These are phyloP conservation scores for Aspergillus phoenicis DNA, from an alignment of 2,329 filamentous ascomycete species.

Conservation along the genomic window DNA sequence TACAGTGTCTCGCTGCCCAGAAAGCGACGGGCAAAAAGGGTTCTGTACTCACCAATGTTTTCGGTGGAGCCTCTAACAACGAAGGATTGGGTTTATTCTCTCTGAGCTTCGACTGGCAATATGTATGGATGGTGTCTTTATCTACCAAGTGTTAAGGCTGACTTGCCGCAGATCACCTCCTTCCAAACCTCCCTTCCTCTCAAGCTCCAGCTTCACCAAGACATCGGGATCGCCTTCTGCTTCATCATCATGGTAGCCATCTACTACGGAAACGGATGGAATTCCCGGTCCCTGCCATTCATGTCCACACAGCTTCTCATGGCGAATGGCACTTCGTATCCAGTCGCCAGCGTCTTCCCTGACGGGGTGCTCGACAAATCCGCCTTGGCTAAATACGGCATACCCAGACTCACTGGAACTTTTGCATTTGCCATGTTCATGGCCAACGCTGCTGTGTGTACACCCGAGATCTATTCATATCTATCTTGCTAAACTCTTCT, in stretches of 20 bases:
- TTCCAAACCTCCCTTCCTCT: constrained; percentile 57
- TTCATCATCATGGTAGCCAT: constrained; percentile 35
- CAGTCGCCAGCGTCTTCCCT: constrained; percentile 24
- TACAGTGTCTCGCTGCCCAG: constrained; percentile 19
- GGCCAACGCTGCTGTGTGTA: constrained; percentile 9
- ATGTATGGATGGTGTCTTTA: constrained; percentile 19
- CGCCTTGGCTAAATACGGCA: constrained; percentile 28
- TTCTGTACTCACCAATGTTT: constrained; percentile 21
- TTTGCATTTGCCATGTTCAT: constrained; percentile 8
- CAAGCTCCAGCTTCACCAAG: constrained; percentile 52
- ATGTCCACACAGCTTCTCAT: constrained; percentile 38
- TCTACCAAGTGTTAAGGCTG: constrained; percentile 19
- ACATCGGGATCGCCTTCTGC: constrained; percentile 53
- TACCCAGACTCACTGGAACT: constrained; percentile 28
- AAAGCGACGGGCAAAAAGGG: constrained; percentile 11
- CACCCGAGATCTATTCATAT: background rate
- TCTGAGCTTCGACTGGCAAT: constrained; percentile 31
- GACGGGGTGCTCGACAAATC: constrained; percentile 29
- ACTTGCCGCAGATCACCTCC: constrained; percentile 53
- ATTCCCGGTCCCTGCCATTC: constrained; percentile 27
- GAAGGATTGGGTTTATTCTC: constrained; percentile 30
- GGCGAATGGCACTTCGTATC: constrained; percentile 28
- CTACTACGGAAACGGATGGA: constrained; percentile 31
- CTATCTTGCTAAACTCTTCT: constrained; percentile 11
- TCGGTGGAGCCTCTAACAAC: constrained; percentile 29